Evolutionary conservation across 495 filamentous ascomycete genomes (phyloP).

Genomic region (Penicillium salamii): DNA sequence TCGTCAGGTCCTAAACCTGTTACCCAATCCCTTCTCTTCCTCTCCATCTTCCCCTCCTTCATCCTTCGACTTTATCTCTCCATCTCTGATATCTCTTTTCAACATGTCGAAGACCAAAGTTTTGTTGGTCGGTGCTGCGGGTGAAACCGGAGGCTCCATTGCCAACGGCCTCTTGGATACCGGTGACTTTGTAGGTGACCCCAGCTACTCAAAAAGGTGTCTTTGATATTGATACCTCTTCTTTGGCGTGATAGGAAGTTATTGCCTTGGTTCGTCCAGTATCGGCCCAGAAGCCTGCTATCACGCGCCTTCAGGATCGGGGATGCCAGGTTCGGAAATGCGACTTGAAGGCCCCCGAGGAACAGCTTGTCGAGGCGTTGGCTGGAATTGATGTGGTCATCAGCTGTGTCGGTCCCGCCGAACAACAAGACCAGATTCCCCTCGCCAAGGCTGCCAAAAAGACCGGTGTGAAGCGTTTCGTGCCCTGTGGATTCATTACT

Average conservation of each 20-base stretch:
- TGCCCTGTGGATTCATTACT: conserved; percentile 55
- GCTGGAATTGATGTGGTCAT: conserved; percentile 53
- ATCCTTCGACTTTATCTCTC: conserved; percentile 2
- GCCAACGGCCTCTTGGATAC: conserved; percentile 43
- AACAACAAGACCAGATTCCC: conserved; percentile 49
- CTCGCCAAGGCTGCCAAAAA: conserved; percentile 54
- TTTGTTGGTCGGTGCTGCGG: conserved; percentile 45
- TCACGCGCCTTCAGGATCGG: conserved; percentile 37
- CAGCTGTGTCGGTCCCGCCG: conserved; percentile 45
- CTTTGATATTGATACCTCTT: too few species aligned
- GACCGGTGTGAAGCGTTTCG: conserved; percentile 55
- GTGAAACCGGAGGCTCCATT: conserved; percentile 50
- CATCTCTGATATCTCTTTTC: conserved; percentile 5
- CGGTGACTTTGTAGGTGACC: conserved; percentile 37
- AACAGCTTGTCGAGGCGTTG: conserved; percentile 46
- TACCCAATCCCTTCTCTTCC: conserved; percentile 14
- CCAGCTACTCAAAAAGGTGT: neutral
- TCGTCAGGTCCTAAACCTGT: conserved; percentile 24
- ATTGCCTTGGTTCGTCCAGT: conserved; percentile 45
- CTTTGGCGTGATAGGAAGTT: conserved; percentile 38
- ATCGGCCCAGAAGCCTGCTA: conserved; percentile 47
- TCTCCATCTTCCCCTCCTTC: conserved; percentile 6
- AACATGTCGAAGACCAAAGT: conserved; percentile 45
- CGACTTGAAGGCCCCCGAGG: conserved; percentile 44
- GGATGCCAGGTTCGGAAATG: conserved; percentile 47